A percentile compares a stretch with the other conserved stretches of the same genome.
Evolutionary conservation across 371 early-diverging fungal species (phyloP).

Genomic region (Mucor ambiguus): DNA sequence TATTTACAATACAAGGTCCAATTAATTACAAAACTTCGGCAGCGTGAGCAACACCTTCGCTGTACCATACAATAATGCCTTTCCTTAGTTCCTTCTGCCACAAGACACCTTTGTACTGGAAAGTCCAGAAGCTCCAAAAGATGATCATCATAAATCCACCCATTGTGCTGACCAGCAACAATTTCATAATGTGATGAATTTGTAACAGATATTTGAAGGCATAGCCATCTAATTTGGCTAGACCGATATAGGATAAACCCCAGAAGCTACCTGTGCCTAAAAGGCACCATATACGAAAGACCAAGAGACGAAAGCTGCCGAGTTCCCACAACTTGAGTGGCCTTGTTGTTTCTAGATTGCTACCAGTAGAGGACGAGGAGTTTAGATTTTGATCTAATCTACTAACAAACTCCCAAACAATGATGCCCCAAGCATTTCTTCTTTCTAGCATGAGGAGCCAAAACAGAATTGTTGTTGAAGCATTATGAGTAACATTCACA

Average conservation of each 20-base stretch:
- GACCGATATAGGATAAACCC: constrained; percentile 56
- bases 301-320: constrained; percentile 30
- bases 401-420: constrained; percentile 64
- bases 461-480: constrained; percentile 42
- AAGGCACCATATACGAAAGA: constrained; percentile 63
- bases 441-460: constrained; percentile 60
- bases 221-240: constrained; percentile 52
- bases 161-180: constrained; percentile 52
- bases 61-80: constrained; percentile 66
- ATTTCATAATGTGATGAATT: constrained; percentile 41
- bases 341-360: background rate
- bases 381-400: constrained; percentile 38
- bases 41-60: constrained; percentile 51
- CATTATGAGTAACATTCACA: constrained; percentile 25
- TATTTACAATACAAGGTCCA: background rate
- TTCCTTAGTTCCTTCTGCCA: constrained; percentile 65
- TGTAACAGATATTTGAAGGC: constrained; percentile 44
- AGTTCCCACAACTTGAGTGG: constrained; percentile 28
- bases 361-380: constrained; percentile 1
- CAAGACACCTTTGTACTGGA: constrained; percentile 65
- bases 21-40: constrained; percentile 38
- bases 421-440: constrained; percentile 66
- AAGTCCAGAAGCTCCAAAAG: constrained; percentile 73
- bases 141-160: constrained; percentile 61
- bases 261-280: constrained; percentile 62